Evolutionary conservation across 441 rosid species (phyloP).

Genomic region (Pelargonium cotyledonis): DNA sequence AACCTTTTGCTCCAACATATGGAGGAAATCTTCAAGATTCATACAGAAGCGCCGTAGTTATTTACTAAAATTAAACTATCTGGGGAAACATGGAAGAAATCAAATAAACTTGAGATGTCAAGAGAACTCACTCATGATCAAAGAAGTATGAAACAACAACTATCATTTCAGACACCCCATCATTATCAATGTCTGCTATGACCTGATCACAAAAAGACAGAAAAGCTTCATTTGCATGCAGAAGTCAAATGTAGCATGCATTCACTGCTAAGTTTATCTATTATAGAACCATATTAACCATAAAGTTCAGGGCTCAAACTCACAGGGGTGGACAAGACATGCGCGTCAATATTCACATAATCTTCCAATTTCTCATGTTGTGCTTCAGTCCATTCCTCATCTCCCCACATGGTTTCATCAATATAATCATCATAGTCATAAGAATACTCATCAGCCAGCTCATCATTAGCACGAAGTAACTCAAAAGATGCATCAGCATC

Average conservation of each 20-base stretch:
- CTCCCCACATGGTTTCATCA: conserved; percentile 89
- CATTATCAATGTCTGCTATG: conserved; percentile 95
- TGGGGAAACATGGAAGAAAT: not conserved
- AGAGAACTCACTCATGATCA: conserved; percentile 81
- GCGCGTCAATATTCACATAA: conserved; percentile 86
- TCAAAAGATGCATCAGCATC: conserved; percentile 94
- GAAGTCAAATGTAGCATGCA: not conserved
- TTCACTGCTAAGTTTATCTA: too few relatives aligned
- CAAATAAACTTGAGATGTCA: conserved; percentile 10
- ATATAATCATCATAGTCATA: conserved; percentile 96
- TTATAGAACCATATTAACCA: conserved; percentile 14
- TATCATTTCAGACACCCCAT: conserved; percentile 92
- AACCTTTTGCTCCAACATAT: not conserved
- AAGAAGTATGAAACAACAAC: conserved; percentile 93
- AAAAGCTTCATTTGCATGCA: conserved; percentile 11
- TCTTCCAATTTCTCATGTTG: conserved; percentile 82
- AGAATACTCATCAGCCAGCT: conserved; percentile 78
- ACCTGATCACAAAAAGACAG: conserved; percentile 47
- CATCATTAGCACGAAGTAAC: conserved; percentile 81
- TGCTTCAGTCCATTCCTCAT: conserved; percentile 89
- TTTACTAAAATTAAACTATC: not conserved
- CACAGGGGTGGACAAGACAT: conserved; percentile 90
- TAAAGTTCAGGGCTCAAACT: conserved; percentile 31
- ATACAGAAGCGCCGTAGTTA: not conserved
- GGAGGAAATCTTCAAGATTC: not conserved